phyloP scores from a whole-genome alignment of 371 early-diverging fungal genomes.

The Batrachochytrium dendrobatidis region DNA sequence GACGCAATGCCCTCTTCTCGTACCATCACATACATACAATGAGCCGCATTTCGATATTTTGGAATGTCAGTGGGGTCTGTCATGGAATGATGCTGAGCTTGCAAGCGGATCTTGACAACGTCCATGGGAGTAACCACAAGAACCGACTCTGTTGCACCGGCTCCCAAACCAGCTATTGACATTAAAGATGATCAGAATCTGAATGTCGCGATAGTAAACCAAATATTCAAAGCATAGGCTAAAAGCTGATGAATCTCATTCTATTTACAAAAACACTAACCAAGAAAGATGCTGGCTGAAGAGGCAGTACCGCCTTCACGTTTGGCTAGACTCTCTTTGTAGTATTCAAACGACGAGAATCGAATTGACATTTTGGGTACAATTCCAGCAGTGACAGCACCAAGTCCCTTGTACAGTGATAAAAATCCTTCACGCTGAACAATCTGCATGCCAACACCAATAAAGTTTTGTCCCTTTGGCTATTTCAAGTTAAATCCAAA shows the following conservation, averaged over 20 bases:
- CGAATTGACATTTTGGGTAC: constrained; percentile 99
- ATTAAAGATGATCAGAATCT: not conserved
- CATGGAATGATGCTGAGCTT: constrained; percentile 93
- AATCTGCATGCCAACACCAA: constrained; percentile 78
- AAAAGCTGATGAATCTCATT: too few relatives aligned
- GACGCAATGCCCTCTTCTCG: constrained; percentile 86
- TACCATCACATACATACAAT: constrained; percentile 85
- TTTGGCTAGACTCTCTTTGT: constrained; percentile 74
- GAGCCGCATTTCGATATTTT: constrained; percentile 92
- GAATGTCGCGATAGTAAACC: not conserved
- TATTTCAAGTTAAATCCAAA: not conserved
- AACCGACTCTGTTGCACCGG: constrained; percentile 94
- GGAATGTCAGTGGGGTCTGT: constrained; percentile 94
- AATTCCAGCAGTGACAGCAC: constrained; percentile 95
- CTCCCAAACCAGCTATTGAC: constrained; percentile 78
- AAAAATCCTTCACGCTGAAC: constrained; percentile 80
- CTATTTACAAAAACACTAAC: constrained; percentile 44
- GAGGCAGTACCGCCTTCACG: constrained; percentile 53
- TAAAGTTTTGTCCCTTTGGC: constrained; percentile 49
- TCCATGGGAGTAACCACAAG: constrained; percentile 98
- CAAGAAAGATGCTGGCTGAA: constrained; percentile 70
- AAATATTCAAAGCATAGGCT: not conserved
- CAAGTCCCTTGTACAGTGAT: constrained; percentile 94
- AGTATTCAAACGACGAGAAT: constrained; percentile 91
- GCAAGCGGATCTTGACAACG: constrained; percentile 93